phyloP scores from a whole-genome alignment of 768 basidiomycete species.

The Russula olivacea region DNA sequence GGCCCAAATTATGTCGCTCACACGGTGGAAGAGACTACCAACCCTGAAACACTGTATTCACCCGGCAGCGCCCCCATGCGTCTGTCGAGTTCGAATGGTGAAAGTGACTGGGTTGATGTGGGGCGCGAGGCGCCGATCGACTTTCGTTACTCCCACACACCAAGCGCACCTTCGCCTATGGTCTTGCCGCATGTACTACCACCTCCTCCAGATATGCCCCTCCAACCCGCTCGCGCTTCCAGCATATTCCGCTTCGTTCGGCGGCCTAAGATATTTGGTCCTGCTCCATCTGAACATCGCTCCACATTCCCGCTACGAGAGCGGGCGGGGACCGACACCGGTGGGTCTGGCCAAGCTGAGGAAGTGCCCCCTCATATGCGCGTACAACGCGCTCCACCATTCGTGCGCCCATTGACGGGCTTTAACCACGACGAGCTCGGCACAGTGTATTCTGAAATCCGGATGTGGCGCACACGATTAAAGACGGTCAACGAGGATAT shows the following conservation, averaged over 20 bases:
- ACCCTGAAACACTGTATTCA: constrained; percentile 25
- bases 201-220: constrained; percentile 24
- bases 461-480: constrained; percentile 59
- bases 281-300: constrained; percentile 35
- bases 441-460: constrained; percentile 62
- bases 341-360: constrained; percentile 35
- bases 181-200: constrained; percentile 3
- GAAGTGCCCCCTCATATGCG: constrained; percentile 60
- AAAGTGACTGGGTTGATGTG: constrained; percentile 58
- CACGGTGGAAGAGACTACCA: constrained; percentile 10
- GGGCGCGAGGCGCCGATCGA: constrained; percentile 41
- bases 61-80: constrained; percentile 28
- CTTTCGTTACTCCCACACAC: constrained; percentile 28
- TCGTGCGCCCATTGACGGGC: constrained; percentile 70
- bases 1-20: constrained; percentile 47
- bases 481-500: constrained; percentile 73
- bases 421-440: constrained; percentile 61
- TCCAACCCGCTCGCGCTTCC: constrained; percentile 18
- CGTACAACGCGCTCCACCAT: constrained; percentile 60
- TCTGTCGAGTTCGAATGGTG: constrained; percentile 20
- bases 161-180: constrained; percentile 8
- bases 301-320: constrained; percentile 61
- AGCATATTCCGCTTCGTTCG: constrained; percentile 22
- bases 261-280: constrained; percentile 25
- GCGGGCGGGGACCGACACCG: constrained; percentile 30